Conservation (phyloP, 176 grass and related monocot species). For the Microstegium vimineum region DNA sequence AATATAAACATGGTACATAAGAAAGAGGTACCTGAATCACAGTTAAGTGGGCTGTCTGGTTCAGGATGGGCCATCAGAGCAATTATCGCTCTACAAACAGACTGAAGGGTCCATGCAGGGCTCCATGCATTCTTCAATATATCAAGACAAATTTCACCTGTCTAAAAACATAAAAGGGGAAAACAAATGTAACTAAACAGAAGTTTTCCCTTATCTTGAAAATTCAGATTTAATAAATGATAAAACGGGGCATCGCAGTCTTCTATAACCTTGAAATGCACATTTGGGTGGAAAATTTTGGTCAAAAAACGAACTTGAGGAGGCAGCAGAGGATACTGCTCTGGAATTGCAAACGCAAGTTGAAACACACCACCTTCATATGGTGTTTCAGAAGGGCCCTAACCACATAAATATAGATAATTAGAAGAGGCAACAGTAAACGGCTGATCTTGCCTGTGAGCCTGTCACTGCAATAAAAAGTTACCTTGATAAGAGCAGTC, state of each 20-base stretch:
- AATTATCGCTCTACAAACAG: no score
- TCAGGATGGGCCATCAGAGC: no score
- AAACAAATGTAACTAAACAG: conserved; percentile 11
- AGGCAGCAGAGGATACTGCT: no score
- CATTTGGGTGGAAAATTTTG: no score
- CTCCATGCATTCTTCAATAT: no score
- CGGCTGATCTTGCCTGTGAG: background rate
- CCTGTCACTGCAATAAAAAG: background rate
- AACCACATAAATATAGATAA: conserved; percentile 7
- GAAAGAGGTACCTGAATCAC: background rate
- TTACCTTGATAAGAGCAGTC: no score
- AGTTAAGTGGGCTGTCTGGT: no score
- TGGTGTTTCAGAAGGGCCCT: background rate
- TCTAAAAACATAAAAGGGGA: background rate
- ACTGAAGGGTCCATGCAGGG: no score
- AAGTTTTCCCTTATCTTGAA: background rate
- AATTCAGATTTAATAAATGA: background rate
- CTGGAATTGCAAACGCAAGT: no score
- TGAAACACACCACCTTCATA: no score
- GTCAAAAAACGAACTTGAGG: no score
- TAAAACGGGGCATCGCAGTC: background rate
- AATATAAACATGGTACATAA: background rate
- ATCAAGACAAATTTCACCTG: no score
- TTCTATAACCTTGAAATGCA: background rate
- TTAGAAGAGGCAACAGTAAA: background rate